phyloP scores from a whole-genome alignment of 2,329 filamentous ascomycete genomes.

The Coleophoma crateriformis region DNA sequence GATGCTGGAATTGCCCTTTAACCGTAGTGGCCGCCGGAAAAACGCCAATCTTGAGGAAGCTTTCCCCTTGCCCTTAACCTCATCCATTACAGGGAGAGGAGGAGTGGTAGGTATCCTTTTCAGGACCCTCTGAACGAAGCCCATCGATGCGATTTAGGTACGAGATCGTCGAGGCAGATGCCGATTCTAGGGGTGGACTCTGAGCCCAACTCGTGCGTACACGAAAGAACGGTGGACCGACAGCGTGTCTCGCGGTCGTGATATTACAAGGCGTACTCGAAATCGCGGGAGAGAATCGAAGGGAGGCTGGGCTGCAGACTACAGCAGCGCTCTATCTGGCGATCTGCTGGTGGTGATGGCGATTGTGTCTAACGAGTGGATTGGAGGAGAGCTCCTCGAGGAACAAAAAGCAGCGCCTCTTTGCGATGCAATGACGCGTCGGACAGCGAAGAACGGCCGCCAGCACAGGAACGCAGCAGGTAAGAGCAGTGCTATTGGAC shows the following conservation, averaged over 20 bases:
- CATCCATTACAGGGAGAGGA: constrained; percentile 37
- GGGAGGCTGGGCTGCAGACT: neutral
- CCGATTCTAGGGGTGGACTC: too few species aligned
- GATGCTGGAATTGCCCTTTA: constrained; percentile 87
- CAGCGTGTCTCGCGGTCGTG: constrained; percentile 2
- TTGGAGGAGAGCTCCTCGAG: constrained; percentile 23
- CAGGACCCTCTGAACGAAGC: constrained; percentile 45
- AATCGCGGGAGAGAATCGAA: constrained; percentile 20
- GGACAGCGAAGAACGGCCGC: constrained; percentile 8
- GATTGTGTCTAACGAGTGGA: constrained; percentile 21
- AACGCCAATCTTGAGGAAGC: constrained; percentile 59
- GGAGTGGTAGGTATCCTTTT: constrained; percentile 43
- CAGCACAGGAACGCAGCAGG: constrained; percentile 15
- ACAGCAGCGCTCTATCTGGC: constrained; percentile 13
- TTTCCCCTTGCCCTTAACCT: constrained; percentile 35
- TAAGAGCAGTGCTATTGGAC: constrained; percentile 7
- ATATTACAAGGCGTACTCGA: constrained; percentile 20
- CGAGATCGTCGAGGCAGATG: too few species aligned
- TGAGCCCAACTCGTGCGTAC: too few species aligned
- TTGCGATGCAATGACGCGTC: constrained; percentile 20
- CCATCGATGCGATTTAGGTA: constrained; percentile 30
- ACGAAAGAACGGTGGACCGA: constrained; percentile 2
- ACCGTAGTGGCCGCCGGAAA: constrained; percentile 77
- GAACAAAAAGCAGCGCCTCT: constrained; percentile 9
- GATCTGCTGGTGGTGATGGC: constrained; percentile 8